phyloP scores from a whole-genome alignment of 2,329 filamentous ascomycete genomes.

The Sporothrix protearum region DNA sequence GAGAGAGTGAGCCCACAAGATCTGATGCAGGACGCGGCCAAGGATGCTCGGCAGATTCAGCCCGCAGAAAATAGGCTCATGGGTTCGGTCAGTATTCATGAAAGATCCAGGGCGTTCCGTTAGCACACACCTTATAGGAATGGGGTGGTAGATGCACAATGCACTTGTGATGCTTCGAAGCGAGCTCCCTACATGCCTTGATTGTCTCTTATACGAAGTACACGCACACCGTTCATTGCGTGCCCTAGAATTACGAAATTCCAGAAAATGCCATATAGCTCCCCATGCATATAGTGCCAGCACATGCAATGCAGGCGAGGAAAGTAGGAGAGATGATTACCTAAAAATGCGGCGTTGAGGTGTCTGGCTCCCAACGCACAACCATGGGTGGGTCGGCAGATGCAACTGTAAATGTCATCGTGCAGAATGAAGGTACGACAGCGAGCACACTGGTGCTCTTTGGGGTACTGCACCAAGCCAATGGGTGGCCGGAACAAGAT shows the following conservation, averaged over 20 bases:
- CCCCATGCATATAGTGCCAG: background rate
- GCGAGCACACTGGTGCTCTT: background rate
- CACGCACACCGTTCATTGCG: background rate
- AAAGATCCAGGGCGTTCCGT: background rate
- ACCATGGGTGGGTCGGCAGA: conserved; percentile 1
- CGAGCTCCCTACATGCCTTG: background rate
- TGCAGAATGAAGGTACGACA: conserved; percentile 5
- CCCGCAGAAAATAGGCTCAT: background rate
- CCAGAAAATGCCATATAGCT: conserved; percentile 5
- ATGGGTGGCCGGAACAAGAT: background rate
- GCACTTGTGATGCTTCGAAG: background rate
- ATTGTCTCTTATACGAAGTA: background rate
- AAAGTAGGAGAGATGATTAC: background rate
- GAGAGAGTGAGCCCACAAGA: background rate
- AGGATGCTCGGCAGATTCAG: background rate
- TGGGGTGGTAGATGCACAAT: background rate
- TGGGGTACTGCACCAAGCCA: background rate
- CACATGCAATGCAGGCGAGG: background rate
- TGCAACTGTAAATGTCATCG: conserved; percentile 11
- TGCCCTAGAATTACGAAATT: background rate
- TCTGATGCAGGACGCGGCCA: background rate
- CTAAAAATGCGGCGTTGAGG: background rate
- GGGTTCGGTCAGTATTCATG: background rate
- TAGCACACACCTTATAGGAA: background rate
- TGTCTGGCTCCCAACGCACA: background rate